phyloP scores from a whole-genome alignment of 164 flowering plant species.

The Macadamia tetraphylla region DNA sequence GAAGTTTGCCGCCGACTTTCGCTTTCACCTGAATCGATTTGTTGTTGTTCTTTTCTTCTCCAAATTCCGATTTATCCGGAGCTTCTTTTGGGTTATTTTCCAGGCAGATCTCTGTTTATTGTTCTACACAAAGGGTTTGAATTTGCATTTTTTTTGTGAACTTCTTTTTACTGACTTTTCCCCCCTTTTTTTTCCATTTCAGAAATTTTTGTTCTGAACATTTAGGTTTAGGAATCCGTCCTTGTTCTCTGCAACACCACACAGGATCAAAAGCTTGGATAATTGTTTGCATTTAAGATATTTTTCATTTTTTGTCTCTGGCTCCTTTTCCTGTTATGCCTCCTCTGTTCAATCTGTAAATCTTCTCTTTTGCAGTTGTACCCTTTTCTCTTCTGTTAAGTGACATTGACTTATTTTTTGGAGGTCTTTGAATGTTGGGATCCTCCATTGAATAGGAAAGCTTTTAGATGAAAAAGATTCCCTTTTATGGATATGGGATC shows the following conservation, averaged over 20 bases:
- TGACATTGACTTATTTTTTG: constrained; percentile 11
- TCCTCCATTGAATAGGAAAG: constrained; percentile 29
- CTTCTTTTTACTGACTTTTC: constrained; percentile 1
- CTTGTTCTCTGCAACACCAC: constrained; percentile 18
- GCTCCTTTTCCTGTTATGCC: neutral
- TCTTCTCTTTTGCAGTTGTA: constrained; percentile 5
- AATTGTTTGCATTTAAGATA: neutral
- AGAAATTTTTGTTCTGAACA: constrained; percentile 17
- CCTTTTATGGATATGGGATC: constrained; percentile 44
- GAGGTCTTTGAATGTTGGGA: constrained; percentile 12
- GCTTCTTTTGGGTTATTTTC: neutral
- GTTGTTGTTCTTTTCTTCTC: neutral
- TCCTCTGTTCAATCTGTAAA: neutral
- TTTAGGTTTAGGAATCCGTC: constrained; percentile 26
- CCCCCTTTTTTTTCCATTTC: constrained; percentile 6
- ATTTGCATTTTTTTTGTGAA: neutral
- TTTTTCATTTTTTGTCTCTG: neutral
- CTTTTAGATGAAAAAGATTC: constrained; percentile 27
- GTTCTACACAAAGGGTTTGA: neutral
- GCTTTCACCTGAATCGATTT: neutral
- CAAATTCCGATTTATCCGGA: neutral
- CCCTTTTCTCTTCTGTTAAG: neutral
- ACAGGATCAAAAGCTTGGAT: constrained; percentile 8
- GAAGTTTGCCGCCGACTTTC: neutral
- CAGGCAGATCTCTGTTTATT: neutral